Percentiles rank a stretch among this genome's conserved stretches.
These are phyloP conservation scores for Blastosporella zonata DNA, from an alignment of 1,284 basidiomycete species.

Conservation along the genomic window DNA sequence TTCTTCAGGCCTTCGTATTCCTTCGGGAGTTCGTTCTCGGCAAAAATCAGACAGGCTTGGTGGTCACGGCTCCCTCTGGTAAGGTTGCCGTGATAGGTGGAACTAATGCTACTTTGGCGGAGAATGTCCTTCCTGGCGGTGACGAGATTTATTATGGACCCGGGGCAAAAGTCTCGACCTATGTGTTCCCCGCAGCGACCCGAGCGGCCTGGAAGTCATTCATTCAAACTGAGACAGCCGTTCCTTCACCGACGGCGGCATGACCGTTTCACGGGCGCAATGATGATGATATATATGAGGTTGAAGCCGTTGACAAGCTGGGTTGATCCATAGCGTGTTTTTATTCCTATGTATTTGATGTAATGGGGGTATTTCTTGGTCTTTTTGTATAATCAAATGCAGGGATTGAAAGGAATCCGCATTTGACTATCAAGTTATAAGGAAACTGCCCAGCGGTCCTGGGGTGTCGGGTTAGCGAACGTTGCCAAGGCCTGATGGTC, in stretches of 20 bases:
- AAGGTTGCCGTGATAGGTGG: slow-evolving; percentile 51
- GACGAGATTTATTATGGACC: slow-evolving; percentile 53
- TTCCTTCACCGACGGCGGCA: slow-evolving; percentile 11
- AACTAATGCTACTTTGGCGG: slow-evolving; percentile 40
- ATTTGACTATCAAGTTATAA: too few relatives aligned
- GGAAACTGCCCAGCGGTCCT: too few relatives aligned
- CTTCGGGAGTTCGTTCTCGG: slow-evolving; percentile 61
- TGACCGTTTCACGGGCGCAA: slow-evolving; percentile 1
- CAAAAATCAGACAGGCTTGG: slow-evolving; percentile 47
- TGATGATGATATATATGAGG: not conserved
- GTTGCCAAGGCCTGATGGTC: slow-evolving; percentile 54
- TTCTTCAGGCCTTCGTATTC: slow-evolving; percentile 48
- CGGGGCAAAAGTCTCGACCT: slow-evolving; percentile 46
- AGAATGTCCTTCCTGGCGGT: slow-evolving; percentile 46
- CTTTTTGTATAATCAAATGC: not conserved
- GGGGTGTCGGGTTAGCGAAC: too few relatives aligned
- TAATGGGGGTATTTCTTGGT: not conserved
- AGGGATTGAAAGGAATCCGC: too few relatives aligned
- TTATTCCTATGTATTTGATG: not conserved
- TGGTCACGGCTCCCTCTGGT: slow-evolving; percentile 30
- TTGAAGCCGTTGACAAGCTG: not conserved
- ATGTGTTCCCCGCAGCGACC: slow-evolving; percentile 50
- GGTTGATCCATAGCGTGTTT: not conserved
- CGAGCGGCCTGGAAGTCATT: slow-evolving; percentile 54
- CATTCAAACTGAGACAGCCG: slow-evolving; percentile 30